Conservation (phyloP, 495 filamentous ascomycete genomes). For the Tuber indicum region DNA sequence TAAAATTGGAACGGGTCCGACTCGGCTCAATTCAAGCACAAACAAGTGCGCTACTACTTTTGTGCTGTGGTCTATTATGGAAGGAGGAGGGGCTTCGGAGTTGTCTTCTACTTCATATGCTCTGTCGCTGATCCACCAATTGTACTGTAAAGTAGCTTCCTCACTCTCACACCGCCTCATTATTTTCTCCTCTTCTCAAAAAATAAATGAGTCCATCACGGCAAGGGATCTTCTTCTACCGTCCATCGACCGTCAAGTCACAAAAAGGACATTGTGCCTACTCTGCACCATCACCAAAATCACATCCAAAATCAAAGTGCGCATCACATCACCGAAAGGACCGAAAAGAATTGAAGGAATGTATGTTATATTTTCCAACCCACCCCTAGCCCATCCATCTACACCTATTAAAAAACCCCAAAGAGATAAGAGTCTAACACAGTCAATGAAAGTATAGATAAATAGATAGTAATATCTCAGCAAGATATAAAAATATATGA, state of each 20-base stretch:
- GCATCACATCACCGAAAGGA: not conserved
- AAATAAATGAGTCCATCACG: not conserved
- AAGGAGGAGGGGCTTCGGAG: not conserved
- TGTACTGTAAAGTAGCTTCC: not conserved
- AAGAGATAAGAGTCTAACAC: conserved; percentile 4
- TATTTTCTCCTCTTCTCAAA: not conserved
- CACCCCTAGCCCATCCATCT: not conserved
- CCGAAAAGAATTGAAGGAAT: not conserved
- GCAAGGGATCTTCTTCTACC: not conserved
- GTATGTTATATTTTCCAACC: not conserved
- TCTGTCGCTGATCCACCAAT: not conserved
- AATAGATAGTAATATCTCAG: conserved; percentile 1
- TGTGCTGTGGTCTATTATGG: not conserved
- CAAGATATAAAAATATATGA: not conserved
- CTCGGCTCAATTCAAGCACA: not conserved
- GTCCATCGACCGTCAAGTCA: not conserved
- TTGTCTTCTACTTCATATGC: not conserved
- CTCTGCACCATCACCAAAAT: not conserved
- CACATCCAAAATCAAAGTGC: not conserved
- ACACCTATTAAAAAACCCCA: conserved; percentile 12
- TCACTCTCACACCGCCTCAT: not conserved
- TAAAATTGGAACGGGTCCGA: not conserved
- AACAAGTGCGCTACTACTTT: not conserved
- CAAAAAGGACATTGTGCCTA: not conserved
- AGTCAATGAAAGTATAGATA: conserved; percentile 10